Evolutionary conservation across 441 rosid genomes (phyloP), one percentile per base, ranked within the genome.

Genomic region (Macaranga tanarius): DNA sequence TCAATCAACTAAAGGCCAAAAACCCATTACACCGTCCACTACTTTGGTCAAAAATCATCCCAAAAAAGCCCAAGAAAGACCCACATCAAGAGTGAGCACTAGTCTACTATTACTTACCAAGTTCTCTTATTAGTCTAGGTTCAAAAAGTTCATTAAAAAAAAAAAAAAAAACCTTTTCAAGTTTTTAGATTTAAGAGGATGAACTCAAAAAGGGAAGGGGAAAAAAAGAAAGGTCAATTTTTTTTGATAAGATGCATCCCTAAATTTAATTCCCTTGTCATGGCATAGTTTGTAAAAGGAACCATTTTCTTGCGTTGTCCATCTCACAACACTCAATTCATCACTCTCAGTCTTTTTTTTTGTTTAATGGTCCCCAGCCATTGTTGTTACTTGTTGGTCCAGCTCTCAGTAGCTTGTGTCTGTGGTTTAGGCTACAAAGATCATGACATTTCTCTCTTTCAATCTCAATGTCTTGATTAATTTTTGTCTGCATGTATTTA

Each of bases 341-440:
- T 40, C 44, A 5, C 44, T 40, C 44, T 40, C 10, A 28, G 31
- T 40, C 5, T 40, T 40, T 40, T 40, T 5, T 40, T 40, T 40
- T 40, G 10, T 7, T 26, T 38, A 38, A 71, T 75, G 86, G 86
- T 80, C 82, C 86, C 75, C 26, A 26, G 42, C 59, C 45, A 38
- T 44, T 0, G 7, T 42, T 44, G 52, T n/a, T n/a, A n/a, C n/a
- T n/a, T n/a, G n/a, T 22, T 73, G 90, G 88, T 76, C 85, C 86
- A 75, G 76, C 74, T 64, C 73, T 65, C 72, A 54, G 75, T 74
- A 67, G 75, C 81, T 69, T 71, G 15, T 89, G 94, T 89, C 91
- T 82, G 92, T 75, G 77, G 91, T 88, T 88, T 81, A 70, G 86
- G 85, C 86, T 65, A 83, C 97, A 89, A 73, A 20, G 84, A 81